Evolutionary conservation across 2,329 filamentous ascomycete species (phyloP).

Genomic region (Coniella vitis): DNA sequence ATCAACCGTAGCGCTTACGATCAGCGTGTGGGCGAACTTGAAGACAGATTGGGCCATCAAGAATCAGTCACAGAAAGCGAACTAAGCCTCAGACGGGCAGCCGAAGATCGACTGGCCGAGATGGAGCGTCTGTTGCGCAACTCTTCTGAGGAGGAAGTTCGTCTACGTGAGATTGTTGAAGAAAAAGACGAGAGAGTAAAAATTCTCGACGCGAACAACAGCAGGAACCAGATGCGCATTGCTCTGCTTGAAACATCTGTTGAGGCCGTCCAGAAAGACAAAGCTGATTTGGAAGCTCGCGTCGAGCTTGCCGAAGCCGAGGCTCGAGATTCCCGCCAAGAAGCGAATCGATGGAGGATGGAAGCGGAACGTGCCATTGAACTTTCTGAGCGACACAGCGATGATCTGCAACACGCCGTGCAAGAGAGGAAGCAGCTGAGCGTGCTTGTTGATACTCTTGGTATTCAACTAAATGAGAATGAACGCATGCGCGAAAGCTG

Average conservation of each 20-base stretch:
- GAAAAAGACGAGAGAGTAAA: slow-evolving; percentile 64
- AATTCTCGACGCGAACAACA: slow-evolving; percentile 47
- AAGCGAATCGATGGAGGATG: slow-evolving; percentile 53
- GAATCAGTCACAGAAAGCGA: slow-evolving; percentile 61
- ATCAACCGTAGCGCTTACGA: slow-evolving; percentile 53
- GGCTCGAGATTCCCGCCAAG: slow-evolving; percentile 47
- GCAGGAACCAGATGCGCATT: slow-evolving; percentile 53
- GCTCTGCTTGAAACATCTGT: slow-evolving; percentile 64
- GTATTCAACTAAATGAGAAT: slow-evolving; percentile 77
- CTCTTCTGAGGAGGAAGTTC: slow-evolving; percentile 65
- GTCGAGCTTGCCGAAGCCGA: slow-evolving; percentile 48
- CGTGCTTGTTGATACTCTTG: slow-evolving; percentile 65
- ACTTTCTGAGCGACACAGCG: slow-evolving; percentile 39
- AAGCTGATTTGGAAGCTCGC: slow-evolving; percentile 49
- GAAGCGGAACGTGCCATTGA: slow-evolving; percentile 56
- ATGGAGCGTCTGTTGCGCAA: slow-evolving; percentile 63
- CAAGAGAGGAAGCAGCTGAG: slow-evolving; percentile 68
- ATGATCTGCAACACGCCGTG: slow-evolving; percentile 40
- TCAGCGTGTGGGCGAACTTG: slow-evolving; percentile 60
- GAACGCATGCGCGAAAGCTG: slow-evolving; percentile 77
- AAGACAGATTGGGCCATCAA: slow-evolving; percentile 58
- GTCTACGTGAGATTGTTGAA: slow-evolving; percentile 59
- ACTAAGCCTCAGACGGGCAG: slow-evolving; percentile 53
- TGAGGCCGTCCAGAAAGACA: slow-evolving; percentile 45
- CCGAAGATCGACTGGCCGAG: slow-evolving; percentile 67